phyloP scores from a whole-genome alignment of 2,329 filamentous ascomycete species.

The Truncatella angustata region DNA sequence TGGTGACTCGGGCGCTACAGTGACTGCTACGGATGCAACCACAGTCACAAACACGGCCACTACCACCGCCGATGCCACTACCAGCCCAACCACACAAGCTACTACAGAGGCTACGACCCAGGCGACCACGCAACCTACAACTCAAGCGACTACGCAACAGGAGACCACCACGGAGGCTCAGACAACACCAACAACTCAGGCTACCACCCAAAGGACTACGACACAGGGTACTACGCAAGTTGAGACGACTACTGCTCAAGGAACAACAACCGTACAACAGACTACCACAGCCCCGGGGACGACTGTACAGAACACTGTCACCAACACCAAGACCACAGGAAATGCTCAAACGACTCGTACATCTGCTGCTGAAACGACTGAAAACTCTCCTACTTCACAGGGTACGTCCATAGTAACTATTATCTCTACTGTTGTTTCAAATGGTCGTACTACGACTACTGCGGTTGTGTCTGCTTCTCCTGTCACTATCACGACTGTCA shows the following conservation, averaged over 20 bases:
- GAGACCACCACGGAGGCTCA: slow-evolving; percentile 1
- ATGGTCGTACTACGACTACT: slow-evolving; percentile 16
- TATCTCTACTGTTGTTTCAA: slow-evolving; percentile 6
- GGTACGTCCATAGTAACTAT: slow-evolving; percentile 27
- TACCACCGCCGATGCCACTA: slow-evolving; percentile 4
- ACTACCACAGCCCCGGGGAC: neutral
- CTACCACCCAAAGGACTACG: slow-evolving; percentile 10
- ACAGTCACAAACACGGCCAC: neutral
- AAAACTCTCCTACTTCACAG: slow-evolving; percentile 17
- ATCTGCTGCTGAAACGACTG: slow-evolving; percentile 18
- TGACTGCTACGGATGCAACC: slow-evolving; percentile 13
- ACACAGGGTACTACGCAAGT: slow-evolving; percentile 14
- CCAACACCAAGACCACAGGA: neutral
- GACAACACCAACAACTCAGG: neutral
- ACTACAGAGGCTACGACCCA: neutral
- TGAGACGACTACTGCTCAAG: neutral
- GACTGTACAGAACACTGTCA: slow-evolving; percentile 7
- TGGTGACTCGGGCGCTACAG: slow-evolving; percentile 11
- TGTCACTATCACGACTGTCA: slow-evolving; percentile 12
- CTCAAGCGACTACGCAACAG: slow-evolving; percentile 14
- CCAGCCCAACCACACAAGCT: slow-evolving; percentile 1
- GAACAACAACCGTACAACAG: neutral
- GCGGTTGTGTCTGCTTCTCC: slow-evolving; percentile 15
- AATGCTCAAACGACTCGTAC: slow-evolving; percentile 5
- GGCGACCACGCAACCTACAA: neutral